Conservation (phyloP, 805 yeast genomes). For the Candida stauntonica region DNA sequence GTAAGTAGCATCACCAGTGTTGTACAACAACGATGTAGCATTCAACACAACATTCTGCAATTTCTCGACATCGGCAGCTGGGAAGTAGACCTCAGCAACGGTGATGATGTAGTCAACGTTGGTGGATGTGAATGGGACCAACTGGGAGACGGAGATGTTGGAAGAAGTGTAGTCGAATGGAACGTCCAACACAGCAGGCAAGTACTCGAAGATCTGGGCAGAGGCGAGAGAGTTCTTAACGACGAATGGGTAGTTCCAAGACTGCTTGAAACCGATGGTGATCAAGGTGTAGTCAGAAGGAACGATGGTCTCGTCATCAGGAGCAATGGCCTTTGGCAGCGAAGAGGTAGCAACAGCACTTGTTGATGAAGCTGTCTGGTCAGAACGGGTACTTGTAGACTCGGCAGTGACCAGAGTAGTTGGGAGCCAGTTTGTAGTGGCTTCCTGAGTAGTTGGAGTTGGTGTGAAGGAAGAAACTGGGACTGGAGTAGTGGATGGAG, state of each 20-base stretch:
- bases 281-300: slow-evolving; percentile 53
- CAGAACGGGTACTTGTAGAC: slow-evolving; percentile 22
- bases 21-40: slow-evolving; percentile 54
- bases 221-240: slow-evolving; percentile 68
- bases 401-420: slow-evolving; percentile 37
- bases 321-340: slow-evolving; percentile 76
- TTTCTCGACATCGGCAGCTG: slow-evolving; percentile 42
- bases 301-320: slow-evolving; percentile 39
- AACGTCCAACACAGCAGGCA: slow-evolving; percentile 66
- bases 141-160: slow-evolving; percentile 54
- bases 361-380: slow-evolving; percentile 18
- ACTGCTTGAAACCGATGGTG: slow-evolving; percentile 72
- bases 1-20: slow-evolving; percentile 52
- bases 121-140: slow-evolving; percentile 68
- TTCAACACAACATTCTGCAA: slow-evolving; percentile 49
- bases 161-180: slow-evolving; percentile 48
- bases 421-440: slow-evolving; percentile 38
- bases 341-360: slow-evolving; percentile 41
- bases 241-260: slow-evolving; percentile 81
- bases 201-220: slow-evolving; percentile 79
- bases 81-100: slow-evolving; percentile 85
- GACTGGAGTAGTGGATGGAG: not conserved
- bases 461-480: not conserved
- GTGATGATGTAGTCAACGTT: slow-evolving; percentile 67
- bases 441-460: slow-evolving; percentile 2